Percentiles rank a stretch among this genome's conserved stretches.
phyloP scores from a whole-genome alignment of 257 asterid genomes.

The Nicotiana otophora region DNA sequence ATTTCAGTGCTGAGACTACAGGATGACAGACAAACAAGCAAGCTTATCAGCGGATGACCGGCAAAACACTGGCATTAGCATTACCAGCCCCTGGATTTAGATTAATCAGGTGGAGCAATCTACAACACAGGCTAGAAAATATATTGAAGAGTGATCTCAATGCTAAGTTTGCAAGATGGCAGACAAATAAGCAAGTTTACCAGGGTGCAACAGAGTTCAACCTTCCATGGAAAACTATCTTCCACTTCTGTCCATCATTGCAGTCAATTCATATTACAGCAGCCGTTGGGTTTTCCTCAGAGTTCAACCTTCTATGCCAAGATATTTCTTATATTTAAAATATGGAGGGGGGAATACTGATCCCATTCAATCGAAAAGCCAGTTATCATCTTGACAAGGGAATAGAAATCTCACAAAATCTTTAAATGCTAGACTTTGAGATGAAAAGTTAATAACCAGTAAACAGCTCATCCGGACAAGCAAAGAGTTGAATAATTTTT shows the following conservation, averaged over 20 bases:
- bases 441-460: background rate
- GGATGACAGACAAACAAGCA: background rate
- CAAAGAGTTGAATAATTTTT: background rate
- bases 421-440: background rate
- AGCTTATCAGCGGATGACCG: background rate
- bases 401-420: background rate
- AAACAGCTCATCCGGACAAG: background rate
- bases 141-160: background rate
- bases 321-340: background rate
- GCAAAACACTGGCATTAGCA: background rate
- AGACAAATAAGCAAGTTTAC: background rate
- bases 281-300: background rate
- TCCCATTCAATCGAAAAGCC: background rate
- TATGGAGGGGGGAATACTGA: background rate
- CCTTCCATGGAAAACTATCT: background rate
- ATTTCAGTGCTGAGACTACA: background rate
- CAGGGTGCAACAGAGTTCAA: background rate
- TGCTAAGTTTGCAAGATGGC: background rate
- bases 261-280: background rate
- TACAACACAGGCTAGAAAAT: background rate
- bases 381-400: background rate
- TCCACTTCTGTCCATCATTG: background rate
- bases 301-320: background rate
- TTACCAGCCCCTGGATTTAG: background rate
- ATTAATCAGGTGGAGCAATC: background rate